A percentile compares a stretch with the other conserved stretches of the same genome.
These are phyloP conservation scores for Podila verticillata DNA, from an alignment of 192 early-diverging fungal species.

Conservation along the genomic window DNA sequence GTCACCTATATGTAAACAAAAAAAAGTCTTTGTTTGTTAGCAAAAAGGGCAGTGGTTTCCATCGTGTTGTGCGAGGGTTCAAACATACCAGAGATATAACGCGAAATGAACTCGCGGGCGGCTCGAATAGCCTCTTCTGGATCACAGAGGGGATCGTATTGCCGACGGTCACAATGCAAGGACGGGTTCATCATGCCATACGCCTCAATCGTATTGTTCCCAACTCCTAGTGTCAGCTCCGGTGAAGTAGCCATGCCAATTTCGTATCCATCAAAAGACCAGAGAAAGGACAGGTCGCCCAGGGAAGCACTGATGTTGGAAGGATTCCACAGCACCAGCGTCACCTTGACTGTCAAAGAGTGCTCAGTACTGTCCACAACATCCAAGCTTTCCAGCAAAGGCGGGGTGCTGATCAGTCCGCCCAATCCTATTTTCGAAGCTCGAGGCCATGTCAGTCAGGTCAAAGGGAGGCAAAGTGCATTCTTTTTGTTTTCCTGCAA, in stretches of 20 bases:
- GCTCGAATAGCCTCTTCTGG: slow-evolving; percentile 21
- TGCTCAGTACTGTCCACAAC: slow-evolving; percentile 37
- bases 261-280: slow-evolving; percentile 17
- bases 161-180: slow-evolving; percentile 22
- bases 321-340: slow-evolving; percentile 33
- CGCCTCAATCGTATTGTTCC: slow-evolving; percentile 43
- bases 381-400: slow-evolving; percentile 29
- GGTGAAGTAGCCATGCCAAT: slow-evolving; percentile 41
- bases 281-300: slow-evolving; percentile 37
- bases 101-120: slow-evolving; percentile 41
- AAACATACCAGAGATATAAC: slow-evolving; percentile 42
- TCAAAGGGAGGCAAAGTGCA: not conserved
- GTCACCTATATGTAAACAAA: slow-evolving; percentile 19
- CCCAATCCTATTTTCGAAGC: slow-evolving; percentile 23
- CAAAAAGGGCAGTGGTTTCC: not conserved
- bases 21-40: not conserved
- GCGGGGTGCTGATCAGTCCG: slow-evolving; percentile 20
- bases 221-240: slow-evolving; percentile 2
- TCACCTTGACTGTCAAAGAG: slow-evolving; percentile 35
- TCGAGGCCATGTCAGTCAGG: not conserved
- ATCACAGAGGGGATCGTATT: slow-evolving; percentile 15
- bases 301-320: slow-evolving; percentile 37
- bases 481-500: not conserved
- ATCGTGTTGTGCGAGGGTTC: not conserved
- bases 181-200: slow-evolving; percentile 44